These are phyloP conservation scores for Leucocoprinus leucothites DNA, from an alignment of 768 basidiomycete genomes.

Conservation along the genomic window DNA sequence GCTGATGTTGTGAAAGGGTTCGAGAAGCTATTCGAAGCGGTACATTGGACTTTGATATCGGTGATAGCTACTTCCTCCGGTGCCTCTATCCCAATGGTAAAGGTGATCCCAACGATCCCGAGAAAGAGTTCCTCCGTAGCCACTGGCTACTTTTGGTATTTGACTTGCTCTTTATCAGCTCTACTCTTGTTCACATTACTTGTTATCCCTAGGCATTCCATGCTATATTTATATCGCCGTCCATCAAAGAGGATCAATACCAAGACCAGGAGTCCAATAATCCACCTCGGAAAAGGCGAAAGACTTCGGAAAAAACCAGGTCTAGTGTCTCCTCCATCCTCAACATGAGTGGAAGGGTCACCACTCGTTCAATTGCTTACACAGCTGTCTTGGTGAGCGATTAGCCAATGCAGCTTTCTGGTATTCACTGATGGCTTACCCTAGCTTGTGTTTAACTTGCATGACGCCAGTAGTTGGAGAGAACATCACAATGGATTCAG, in stretches of 20 bases:
- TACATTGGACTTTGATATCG: constrained; percentile 9
- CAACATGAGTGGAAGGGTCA: constrained; percentile 17
- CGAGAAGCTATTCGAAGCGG: constrained; percentile 14
- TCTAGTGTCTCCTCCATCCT: constrained; percentile 15
- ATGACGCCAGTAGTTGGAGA: constrained; percentile 17
- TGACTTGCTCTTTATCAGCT: no score
- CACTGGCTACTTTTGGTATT: constrained; percentile 21
- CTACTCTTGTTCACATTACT: background rate
- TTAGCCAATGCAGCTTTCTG: background rate
- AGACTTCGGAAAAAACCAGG: background rate
- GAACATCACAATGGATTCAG: constrained; percentile 19
- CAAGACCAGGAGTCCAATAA: background rate
- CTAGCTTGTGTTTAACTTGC: constrained; percentile 21
- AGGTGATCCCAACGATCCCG: constrained; percentile 12
- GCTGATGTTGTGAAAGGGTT: constrained; percentile 14
- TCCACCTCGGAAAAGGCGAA: background rate
- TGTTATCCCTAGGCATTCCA: background rate
- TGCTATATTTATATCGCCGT: background rate
- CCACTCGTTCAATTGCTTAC: constrained; percentile 25
- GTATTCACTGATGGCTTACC: background rate
- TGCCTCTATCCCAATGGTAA: constrained; percentile 16
- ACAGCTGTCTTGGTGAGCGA: constrained; percentile 22
- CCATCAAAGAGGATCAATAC: background rate
- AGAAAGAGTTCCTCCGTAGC: constrained; percentile 19
- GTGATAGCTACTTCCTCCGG: constrained; percentile 13